These are phyloP conservation scores for Hirsutella minnesotensis DNA, from an alignment of 2,329 filamentous ascomycete species.

Conservation along the genomic window DNA sequence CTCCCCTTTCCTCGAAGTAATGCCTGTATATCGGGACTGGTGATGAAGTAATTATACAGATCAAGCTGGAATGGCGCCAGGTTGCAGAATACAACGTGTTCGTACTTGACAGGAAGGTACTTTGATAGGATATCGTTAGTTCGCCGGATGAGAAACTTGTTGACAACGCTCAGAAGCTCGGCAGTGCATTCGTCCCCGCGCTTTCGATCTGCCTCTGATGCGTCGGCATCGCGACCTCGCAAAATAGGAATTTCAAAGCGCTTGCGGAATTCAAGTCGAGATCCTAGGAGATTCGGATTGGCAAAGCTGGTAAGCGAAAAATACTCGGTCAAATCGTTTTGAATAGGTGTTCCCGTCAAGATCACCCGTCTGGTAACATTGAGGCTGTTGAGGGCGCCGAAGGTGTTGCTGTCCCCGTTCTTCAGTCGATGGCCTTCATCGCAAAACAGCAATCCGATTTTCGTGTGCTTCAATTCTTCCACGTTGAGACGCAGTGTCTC, in stretches of 20 bases:
- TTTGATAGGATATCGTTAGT: conserved; percentile 98
- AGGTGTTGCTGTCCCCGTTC: conserved; percentile 93
- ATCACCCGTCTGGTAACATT: conserved; percentile 90
- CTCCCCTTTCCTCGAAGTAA: conserved; percentile 87
- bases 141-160: conserved; percentile 95
- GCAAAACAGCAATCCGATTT: conserved; percentile 86
- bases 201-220: conserved; percentile 68
- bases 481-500: conserved; percentile 88
- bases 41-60: conserved; percentile 95
- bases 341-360: conserved; percentile 90
- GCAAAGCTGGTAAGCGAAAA: conserved; percentile 94
- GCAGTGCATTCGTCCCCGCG: conserved; percentile 73
- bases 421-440: conserved; percentile 96
- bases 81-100: conserved; percentile 97
- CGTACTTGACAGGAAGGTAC: conserved; percentile 95
- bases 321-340: conserved; percentile 97
- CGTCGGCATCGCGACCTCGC: conserved; percentile 80
- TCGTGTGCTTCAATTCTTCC: conserved; percentile 77
- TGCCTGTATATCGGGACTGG: conserved; percentile 86
- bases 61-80: conserved; percentile 85
- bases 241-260: conserved; percentile 88
- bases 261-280: conserved; percentile 83
- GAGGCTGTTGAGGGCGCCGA: conserved; percentile 77
- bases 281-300: conserved; percentile 84
- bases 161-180: conserved; percentile 76